Evolutionary conservation across 2,329 filamentous ascomycete species (phyloP).

Genomic region (Xylariaceae sp.): DNA sequence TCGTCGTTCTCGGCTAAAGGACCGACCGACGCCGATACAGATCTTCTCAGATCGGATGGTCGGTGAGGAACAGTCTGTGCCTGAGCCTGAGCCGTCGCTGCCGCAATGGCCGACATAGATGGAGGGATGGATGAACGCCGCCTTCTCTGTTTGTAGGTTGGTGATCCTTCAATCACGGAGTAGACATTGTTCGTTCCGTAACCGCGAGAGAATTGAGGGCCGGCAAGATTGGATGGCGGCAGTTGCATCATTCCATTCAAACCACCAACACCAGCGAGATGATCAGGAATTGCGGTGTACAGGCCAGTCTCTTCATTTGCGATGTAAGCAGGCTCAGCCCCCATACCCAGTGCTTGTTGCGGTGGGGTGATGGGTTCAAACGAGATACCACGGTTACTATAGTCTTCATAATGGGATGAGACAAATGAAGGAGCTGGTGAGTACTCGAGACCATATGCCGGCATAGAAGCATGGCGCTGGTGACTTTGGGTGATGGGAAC

Average conservation of each 20-base stretch:
- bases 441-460: conserved; percentile 89
- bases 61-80: conserved; percentile 60
- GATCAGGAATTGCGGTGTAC: conserved; percentile 91
- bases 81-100: conserved; percentile 54
- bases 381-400: conserved; percentile 91
- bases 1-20: conserved; percentile 79
- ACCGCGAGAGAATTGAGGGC: conserved; percentile 72
- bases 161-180: conserved; percentile 94
- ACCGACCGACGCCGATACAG: conserved; percentile 81
- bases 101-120: conserved; percentile 65
- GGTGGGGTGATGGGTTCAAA: conserved; percentile 97
- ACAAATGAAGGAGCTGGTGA: conserved; percentile 96
- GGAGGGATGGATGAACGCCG: conserved; percentile 90
- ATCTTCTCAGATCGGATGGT: conserved; percentile 86
- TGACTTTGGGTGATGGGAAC: conserved; percentile 78
- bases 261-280: conserved; percentile 65
- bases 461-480: conserved; percentile 97
- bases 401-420: conserved; percentile 97
- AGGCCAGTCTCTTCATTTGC: conserved; percentile 96
- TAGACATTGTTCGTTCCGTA: conserved; percentile 78
- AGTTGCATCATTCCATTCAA: conserved; percentile 90
- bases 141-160: conserved; percentile 96
- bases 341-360: conserved; percentile 78
- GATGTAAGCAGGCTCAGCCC: conserved; percentile 91
- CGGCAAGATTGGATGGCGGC: conserved; percentile 77